Evolutionary conservation across 257 asterid genomes (phyloP).

Genomic region (Thymus quinquecostatus): DNA sequence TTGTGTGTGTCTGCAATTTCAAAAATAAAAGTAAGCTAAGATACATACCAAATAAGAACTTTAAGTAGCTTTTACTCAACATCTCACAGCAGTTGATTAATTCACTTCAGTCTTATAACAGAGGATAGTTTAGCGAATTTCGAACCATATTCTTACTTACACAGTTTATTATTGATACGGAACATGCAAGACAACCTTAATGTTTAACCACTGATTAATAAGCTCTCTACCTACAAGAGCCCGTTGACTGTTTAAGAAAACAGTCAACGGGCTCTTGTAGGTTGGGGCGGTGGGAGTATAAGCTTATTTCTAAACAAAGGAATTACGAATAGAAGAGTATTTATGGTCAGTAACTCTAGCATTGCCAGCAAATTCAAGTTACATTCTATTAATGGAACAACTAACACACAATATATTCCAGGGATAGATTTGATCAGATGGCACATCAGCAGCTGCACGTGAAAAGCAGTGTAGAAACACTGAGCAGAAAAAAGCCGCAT

Average conservation of each 20-base stretch:
- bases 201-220: neutral
- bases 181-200: conserved; percentile 6
- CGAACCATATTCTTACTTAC: conserved; percentile 15
- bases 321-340: neutral
- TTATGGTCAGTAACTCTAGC: neutral
- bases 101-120: conserved; percentile 9
- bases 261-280: no score
- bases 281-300: neutral
- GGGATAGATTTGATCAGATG: conserved; percentile 5
- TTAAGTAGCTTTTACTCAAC: conserved; percentile 22
- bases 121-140: neutral
- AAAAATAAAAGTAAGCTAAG: conserved; percentile 28
- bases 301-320: conserved; percentile 15
- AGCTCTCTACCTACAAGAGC: no score
- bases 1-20: conserved; percentile 76
- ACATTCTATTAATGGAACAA: conserved; percentile 5
- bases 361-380: conserved; percentile 4
- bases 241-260: no score
- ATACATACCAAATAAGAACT: conserved; percentile 14
- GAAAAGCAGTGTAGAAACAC: conserved; percentile 7
- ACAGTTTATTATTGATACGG: neutral
- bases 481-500: conserved; percentile 4
- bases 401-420: conserved; percentile 10
- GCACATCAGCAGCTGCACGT: conserved; percentile 16
- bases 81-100: conserved; percentile 24